Conservation (phyloP, 129 eudicot species). For the Helianthus annuus region DNA sequence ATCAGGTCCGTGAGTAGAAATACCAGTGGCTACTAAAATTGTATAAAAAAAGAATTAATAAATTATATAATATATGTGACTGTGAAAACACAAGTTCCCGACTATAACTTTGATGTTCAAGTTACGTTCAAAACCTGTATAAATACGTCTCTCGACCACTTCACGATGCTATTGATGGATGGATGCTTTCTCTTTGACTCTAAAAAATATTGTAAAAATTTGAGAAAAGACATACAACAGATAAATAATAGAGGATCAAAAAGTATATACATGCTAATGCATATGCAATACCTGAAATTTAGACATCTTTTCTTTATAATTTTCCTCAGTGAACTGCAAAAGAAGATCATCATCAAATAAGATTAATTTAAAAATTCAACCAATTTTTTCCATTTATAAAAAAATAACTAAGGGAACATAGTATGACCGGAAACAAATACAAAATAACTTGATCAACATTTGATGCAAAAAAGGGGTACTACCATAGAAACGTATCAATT, state of each 20-base stretch:
- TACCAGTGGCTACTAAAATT: no score
- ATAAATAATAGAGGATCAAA: background rate
- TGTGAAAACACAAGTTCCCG: slow-evolving; percentile 14
- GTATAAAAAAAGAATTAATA: slow-evolving; percentile 7
- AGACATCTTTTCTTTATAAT: slow-evolving; percentile 86
- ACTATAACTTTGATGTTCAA: background rate
- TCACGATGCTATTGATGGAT: slow-evolving; percentile 94
- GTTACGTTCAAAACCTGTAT: slow-evolving; percentile 58
- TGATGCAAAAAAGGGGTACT: no score
- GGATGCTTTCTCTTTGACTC: slow-evolving; percentile 78
- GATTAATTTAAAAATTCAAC: background rate
- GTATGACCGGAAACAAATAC: no score
- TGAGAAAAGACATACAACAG: background rate
- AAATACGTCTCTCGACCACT: slow-evolving; percentile 95
- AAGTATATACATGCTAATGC: background rate
- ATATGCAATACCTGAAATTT: slow-evolving; percentile 74
- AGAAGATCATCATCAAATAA: slow-evolving; percentile 6
- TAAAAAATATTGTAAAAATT: slow-evolving; percentile 30
- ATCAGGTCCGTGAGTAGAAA: no score
- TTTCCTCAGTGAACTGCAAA: slow-evolving; percentile 79
- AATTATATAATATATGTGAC: slow-evolving; percentile 12
- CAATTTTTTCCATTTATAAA: background rate
- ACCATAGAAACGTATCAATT: no score
- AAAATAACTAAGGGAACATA: no score
- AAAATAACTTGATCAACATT: no score